Conservation (phyloP, 148 eudicot species). For the Rhododendron ovatum region DNA sequence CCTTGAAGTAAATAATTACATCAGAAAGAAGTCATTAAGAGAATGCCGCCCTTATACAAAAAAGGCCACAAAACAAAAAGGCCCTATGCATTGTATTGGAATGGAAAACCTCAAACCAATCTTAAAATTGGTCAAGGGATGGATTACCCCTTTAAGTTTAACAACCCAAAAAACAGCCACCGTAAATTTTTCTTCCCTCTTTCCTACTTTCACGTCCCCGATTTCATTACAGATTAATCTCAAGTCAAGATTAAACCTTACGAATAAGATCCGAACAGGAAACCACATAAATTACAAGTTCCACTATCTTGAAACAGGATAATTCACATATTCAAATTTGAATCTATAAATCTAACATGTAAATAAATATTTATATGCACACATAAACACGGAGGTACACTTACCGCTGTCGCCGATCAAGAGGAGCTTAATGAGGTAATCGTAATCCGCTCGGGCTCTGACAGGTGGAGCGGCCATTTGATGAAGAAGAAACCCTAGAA, state of each 20-base stretch:
- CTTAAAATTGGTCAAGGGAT: neutral
- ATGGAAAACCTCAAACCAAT: neutral
- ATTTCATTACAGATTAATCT: neutral
- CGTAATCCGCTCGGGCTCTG: constrained; percentile 65
- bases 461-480: constrained; percentile 68
- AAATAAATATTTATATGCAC: too few relatives aligned
- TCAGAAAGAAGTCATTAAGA: too few relatives aligned
- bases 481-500: constrained; percentile 21
- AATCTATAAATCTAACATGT: neutral
- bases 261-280: neutral
- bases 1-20: too few relatives aligned
- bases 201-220: neutral
- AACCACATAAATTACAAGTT: neutral
- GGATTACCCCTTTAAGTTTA: neutral
- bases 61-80: neutral
- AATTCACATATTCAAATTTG: neutral
- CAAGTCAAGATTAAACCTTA: neutral
- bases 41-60: neutral
- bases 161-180: neutral
- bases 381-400: neutral
- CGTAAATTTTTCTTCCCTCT: neutral
- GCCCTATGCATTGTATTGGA: neutral
- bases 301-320: neutral
- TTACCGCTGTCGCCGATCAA: constrained; percentile 64
- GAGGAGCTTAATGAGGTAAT: constrained; percentile 57